phyloP scores from a whole-genome alignment of 2,329 filamentous ascomycete species.

The Claviceps lovelessii region DNA sequence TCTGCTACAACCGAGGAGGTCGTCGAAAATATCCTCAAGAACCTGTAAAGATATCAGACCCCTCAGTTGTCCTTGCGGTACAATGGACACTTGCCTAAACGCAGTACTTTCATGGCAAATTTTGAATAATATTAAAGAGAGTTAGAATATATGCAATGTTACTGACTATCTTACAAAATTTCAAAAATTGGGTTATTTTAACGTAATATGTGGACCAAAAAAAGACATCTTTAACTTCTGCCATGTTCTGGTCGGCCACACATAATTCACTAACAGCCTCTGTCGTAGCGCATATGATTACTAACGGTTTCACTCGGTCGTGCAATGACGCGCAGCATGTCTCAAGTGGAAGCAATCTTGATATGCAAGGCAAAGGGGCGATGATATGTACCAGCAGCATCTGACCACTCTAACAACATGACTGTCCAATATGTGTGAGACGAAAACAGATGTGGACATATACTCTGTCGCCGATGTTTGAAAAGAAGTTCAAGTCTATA shows the following conservation, averaged over 20 bases:
- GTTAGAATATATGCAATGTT: no score
- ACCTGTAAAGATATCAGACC: slow-evolving; percentile 40
- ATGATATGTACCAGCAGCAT: neutral
- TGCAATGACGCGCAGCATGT: neutral
- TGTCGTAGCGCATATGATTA: neutral
- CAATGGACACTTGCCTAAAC: no score
- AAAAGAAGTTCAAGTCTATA: neutral
- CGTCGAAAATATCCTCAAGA: slow-evolving; percentile 69
- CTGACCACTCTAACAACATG: neutral
- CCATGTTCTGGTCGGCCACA: neutral
- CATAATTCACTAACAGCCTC: neutral
- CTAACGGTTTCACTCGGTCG: neutral
- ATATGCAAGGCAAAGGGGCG: neutral
- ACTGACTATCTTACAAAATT: neutral
- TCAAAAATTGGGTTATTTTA: neutral
- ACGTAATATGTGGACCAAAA: neutral
- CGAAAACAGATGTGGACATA: neutral
- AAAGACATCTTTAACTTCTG: neutral
- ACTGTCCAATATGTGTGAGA: neutral
- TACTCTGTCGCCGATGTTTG: neutral
- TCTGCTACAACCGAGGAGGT: slow-evolving; percentile 76
- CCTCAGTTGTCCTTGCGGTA: neutral
- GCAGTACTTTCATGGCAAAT: no score
- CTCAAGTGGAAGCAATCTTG: neutral
- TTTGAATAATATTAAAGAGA: neutral